A percentile compares a stretch with the other conserved stretches of the same genome.
phyloP scores from a whole-genome alignment of 176 grass and related monocot genomes.

The Saccharum officinarum region DNA sequence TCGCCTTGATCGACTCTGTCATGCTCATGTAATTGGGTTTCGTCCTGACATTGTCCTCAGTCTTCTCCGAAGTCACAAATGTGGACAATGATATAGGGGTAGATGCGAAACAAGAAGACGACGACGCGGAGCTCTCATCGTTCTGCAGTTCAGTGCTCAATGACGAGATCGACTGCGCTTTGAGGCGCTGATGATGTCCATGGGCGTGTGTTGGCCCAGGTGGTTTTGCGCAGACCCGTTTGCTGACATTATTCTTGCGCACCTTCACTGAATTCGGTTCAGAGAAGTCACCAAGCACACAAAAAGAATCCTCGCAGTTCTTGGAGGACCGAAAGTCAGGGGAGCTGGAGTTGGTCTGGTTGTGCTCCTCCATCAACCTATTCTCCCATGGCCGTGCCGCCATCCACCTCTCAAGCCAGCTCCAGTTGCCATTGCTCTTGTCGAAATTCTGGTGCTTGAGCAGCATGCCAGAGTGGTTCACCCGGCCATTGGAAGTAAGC shows the following conservation, averaged over 20 bases:
- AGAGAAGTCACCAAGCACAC: conserved; percentile 41
- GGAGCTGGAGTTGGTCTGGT: conserved; percentile 46
- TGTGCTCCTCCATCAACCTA: conserved; percentile 82
- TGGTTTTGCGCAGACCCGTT: conserved; percentile 62
- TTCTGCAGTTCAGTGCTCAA: conserved; percentile 80
- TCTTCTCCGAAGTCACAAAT: conserved; percentile 57
- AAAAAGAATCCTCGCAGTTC: conserved; percentile 45
- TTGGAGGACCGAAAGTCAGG: conserved; percentile 40
- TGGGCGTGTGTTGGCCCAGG: conserved; percentile 25
- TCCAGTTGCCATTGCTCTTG: conserved; percentile 80
- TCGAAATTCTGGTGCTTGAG: conserved; percentile 60
- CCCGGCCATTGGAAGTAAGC: conserved; percentile 27
- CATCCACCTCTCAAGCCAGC: conserved; percentile 98
- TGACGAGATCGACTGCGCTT: conserved; percentile 60
- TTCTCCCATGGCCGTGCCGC: conserved; percentile 86
- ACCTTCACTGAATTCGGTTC: conserved; percentile 66
- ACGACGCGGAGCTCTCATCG: conserved; percentile 78
- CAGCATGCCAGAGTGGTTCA: conserved; percentile 45
- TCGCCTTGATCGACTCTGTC: conserved; percentile 90
- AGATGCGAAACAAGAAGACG: conserved; percentile 68
- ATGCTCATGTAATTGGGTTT: conserved; percentile 91
- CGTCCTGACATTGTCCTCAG: conserved; percentile 33
- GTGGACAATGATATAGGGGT: conserved; percentile 69
- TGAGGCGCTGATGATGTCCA: conserved; percentile 41
- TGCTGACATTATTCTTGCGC: conserved; percentile 70